Evolutionary conservation across 352 stramenopile genomes (phyloP).

Genomic region (Aphanomyces cochlioides): DNA sequence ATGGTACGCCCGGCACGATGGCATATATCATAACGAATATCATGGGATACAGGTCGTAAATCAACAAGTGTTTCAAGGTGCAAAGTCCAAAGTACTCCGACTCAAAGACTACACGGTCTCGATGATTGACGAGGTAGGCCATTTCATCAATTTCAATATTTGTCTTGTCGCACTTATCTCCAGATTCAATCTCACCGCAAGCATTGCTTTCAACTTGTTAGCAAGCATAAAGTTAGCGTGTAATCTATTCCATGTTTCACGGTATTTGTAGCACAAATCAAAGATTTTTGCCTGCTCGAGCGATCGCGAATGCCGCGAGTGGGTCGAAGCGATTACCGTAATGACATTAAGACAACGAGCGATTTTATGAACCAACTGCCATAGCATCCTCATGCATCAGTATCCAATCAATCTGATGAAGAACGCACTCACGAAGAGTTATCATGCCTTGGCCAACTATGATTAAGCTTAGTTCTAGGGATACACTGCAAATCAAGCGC

Average conservation of each 20-base stretch:
- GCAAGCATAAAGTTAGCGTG: slow-evolving; percentile 44
- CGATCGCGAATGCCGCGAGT: slow-evolving; percentile 56
- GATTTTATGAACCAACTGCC: too few relatives aligned
- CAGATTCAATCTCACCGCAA: slow-evolving; percentile 45
- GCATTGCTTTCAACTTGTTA: slow-evolving; percentile 56
- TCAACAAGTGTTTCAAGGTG: slow-evolving; percentile 52
- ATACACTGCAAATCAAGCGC: slow-evolving; percentile 38
- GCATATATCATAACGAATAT: not conserved
- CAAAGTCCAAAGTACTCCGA: slow-evolving; percentile 46
- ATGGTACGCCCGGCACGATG: slow-evolving; percentile 40
- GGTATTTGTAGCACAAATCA: slow-evolving; percentile 33
- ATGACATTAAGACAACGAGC: too few relatives aligned
- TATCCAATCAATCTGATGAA: not conserved
- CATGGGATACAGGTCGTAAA: slow-evolving; percentile 33
- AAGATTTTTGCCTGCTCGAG: slow-evolving; percentile 59
- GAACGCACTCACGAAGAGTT: not conserved
- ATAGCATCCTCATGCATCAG: too few relatives aligned
- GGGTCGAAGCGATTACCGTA: slow-evolving; percentile 31
- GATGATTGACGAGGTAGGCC: slow-evolving; percentile 42
- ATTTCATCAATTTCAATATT: not conserved
- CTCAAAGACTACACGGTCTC: slow-evolving; percentile 50
- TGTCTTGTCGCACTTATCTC: slow-evolving; percentile 1
- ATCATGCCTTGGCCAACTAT: not conserved
- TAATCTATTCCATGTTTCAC: too few relatives aligned
- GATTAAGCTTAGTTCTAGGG: not conserved